Conservation (phyloP, 306 rosid species). For the Senna tora region DNA sequence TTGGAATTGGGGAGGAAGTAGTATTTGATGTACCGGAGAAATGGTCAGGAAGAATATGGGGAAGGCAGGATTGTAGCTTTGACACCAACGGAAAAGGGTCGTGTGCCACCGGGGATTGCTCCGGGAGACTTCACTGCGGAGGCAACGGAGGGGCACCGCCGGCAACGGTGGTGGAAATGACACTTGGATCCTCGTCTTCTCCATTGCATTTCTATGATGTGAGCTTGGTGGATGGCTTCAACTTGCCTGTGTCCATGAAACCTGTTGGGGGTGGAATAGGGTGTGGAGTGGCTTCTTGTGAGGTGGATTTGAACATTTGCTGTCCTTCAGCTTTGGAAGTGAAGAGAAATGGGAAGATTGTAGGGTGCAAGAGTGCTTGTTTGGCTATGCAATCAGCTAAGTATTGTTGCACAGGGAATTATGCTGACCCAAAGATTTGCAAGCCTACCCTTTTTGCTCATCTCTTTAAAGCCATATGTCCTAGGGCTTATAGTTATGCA, state of each 20-base stretch:
- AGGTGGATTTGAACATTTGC: constrained; percentile 83
- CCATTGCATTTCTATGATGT: constrained; percentile 91
- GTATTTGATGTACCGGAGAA: constrained; percentile 71
- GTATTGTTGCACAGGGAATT: constrained; percentile 90
- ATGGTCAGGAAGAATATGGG: constrained; percentile 98
- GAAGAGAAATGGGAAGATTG: constrained; percentile 68
- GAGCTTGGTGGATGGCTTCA: constrained; percentile 93
- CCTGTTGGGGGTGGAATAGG: constrained; percentile 92
- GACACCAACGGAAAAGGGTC: constrained; percentile 66
- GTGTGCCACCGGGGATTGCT: constrained; percentile 79
- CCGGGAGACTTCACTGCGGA: constrained; percentile 57
- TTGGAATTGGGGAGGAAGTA: constrained; percentile 75
- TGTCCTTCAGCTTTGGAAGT: constrained; percentile 94
- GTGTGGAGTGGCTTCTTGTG: constrained; percentile 90
- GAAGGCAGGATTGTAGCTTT: constrained; percentile 84
- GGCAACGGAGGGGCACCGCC: constrained; percentile 85
- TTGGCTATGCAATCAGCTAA: constrained; percentile 95
- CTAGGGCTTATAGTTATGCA: constrained; percentile 95
- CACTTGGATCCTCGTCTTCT: constrained; percentile 84
- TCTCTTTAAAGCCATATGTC: constrained; percentile 94
- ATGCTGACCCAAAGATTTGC: constrained; percentile 77
- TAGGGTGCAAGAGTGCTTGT: constrained; percentile 96
- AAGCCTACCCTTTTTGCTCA: constrained; percentile 87
- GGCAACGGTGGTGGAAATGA: constrained; percentile 93
- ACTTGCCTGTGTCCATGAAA: constrained; percentile 91